Base-by-base conservation (phyloP, 108 stramenopile genomes). In the Phaeodactylum tricornutum region DNA sequence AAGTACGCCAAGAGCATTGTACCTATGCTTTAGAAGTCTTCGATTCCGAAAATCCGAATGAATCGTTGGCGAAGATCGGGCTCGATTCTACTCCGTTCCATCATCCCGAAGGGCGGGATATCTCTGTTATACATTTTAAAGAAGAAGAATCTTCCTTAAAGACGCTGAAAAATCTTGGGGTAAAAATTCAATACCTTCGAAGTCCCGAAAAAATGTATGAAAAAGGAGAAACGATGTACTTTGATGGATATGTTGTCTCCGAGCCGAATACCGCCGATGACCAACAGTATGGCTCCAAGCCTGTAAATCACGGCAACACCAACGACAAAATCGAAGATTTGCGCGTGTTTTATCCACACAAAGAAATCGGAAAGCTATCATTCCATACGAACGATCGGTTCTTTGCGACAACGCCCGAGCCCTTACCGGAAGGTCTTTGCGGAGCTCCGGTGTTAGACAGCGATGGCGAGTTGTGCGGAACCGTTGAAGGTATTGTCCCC, bases 401-500 rank as follows among this genome's bases (percentile, higher is more conserved):
- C 53, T 66, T 84, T 30, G 82, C 87, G 4, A 62, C 59, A 17
- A 88, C 87, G 27, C 64, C 60, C 0, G 55, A 62, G 35, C 82
- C 82, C 0, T 57, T 88, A 7, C 87, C 87, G 4, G 82, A 84
- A 74, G 87, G 87, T 30, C 42, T 88, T 32, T 88, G 87, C 30
- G 87, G 87, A 20, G 87, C 79, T 19, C 87, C 87, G 16, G 80
- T 64, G 0, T 48, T 86, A 32, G 74, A 86, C 35, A 39, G 26
- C 21, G 57, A 71, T 41, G 63, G 57, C 15, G 61, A 41, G 14
- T 59, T 84, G 22, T 68, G 75, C 33, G 87, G 87, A n/a, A 74
- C 78, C 26, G 77, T 88, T 4, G 87, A 88, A 63, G 87, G 87
- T 27, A 81, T 88, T 29, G 80, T 88, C 16, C 77, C 81, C 33